A percentile compares a stretch with the other conserved stretches of the same genome.
Evolutionary conservation across 2,329 filamentous ascomycete genomes (phyloP).

Genomic region (Diaporthe aspalathi): DNA sequence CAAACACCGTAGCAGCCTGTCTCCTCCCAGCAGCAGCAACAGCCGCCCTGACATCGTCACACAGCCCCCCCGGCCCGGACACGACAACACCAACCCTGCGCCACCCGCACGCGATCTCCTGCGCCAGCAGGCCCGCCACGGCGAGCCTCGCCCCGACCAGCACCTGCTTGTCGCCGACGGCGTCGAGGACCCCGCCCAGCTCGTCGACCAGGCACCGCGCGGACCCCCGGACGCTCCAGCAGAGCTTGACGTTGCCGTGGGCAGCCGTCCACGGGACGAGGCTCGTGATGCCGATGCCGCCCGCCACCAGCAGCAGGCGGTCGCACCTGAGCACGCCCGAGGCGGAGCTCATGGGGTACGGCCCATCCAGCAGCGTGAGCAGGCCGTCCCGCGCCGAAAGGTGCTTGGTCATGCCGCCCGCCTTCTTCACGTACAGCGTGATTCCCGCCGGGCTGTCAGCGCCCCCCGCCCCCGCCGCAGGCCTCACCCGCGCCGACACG

Average conservation of each 20-base stretch:
- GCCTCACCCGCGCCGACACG: neutral
- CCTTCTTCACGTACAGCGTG: neutral
- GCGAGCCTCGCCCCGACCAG: neutral
- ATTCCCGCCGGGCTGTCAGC: neutral
- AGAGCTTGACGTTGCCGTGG: neutral
- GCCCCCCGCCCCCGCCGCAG: neutral
- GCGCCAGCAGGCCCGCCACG: neutral
- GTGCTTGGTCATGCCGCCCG: neutral
- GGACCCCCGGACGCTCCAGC: neutral
- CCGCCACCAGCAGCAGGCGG: neutral
- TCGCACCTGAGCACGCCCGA: neutral
- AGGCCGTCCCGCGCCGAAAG: neutral
- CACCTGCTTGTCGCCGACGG: neutral
- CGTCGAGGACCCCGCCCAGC: neutral
- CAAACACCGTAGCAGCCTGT: neutral
- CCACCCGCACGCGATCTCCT: neutral
- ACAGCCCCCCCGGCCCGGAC: neutral
- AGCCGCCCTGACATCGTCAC: neutral
- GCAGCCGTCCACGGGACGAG: neutral
- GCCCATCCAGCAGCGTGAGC: neutral
- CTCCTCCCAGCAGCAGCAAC: neutral
- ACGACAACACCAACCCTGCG: neutral
- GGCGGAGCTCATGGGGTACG: neutral
- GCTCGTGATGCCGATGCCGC: neutral
- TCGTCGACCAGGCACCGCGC: neutral